Base-by-base conservation (phyloP, 2,329 filamentous ascomycete species). In the Microcyclospora pomicola region DNA sequence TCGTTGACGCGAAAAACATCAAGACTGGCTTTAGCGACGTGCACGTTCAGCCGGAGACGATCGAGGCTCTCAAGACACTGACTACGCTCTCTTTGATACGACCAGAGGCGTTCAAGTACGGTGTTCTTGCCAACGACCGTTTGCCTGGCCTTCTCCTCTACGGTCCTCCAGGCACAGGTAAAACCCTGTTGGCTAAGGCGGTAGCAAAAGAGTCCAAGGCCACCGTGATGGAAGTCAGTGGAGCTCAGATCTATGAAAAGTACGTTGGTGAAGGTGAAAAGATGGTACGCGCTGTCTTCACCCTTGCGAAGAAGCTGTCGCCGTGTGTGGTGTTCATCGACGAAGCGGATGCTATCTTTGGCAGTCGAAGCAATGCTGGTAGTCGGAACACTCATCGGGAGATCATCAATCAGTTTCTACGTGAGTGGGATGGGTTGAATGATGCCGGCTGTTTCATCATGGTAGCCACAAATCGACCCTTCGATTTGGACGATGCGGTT, bases 321-420 rank as follows among this genome's bases (percentile, higher is more conserved):
- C 91, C 91, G 0, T 87, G 87, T 53, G 80, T 98, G 12, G 83
- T 98, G 36, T 96, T 98, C 63, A 85, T 98, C 44, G 91, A 98
- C 54, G 91, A 98, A 62, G 91, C 87, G 15, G 91, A 98, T 58
- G 82, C 88, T 6, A 78, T 98, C 34, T 81, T 98, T 39, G 83
- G 83, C 16, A 79, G 82, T 12, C 76, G 91, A 38, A 72, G 76
- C 45, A 73, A 73, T 30, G 68, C 71, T 15, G 71, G 72, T 42
- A 77, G 75, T 49, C 71, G 82, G 24, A 74, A 75, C 5, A 78
- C 74, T 2, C 83, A 92, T 49, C 76, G 87, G 35, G 88, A 95
- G 58, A 80, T 91, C 38, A 87, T 96, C 59, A 98, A 95, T 55
- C 88, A 98, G 61, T 96, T 96, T 59, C 66, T 98, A 35, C 81